Conservation (phyloP, 1,284 basidiomycete species). For the Ganoderma leucocontextum region DNA sequence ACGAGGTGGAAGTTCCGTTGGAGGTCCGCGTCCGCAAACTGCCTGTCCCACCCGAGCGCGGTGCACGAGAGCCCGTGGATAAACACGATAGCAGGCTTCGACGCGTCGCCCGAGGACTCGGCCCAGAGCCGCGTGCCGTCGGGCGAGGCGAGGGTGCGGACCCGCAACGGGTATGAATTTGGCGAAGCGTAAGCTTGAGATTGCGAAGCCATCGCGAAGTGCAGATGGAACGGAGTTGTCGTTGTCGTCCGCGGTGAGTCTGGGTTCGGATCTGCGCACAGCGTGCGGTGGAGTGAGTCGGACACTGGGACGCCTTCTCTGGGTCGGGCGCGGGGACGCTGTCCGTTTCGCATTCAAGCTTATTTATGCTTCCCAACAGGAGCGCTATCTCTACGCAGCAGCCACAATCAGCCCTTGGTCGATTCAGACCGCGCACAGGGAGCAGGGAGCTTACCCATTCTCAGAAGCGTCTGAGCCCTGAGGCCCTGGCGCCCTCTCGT, state of each 20-base stretch:
- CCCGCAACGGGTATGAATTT: conserved; percentile 15
- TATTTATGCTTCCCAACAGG: conserved; percentile 16
- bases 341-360: conserved; percentile 15
- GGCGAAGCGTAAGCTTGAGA: background rate
- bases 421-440: background rate
- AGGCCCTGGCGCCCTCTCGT: background rate
- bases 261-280: background rate
- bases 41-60: conserved; percentile 46
- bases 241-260: background rate
- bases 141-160: conserved; percentile 35
- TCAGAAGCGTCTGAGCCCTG: background rate
- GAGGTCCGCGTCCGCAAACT: conserved; percentile 46
- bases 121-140: conserved; percentile 44
- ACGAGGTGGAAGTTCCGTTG: conserved; percentile 45
- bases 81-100: conserved; percentile 50
- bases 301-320: conserved; percentile 1
- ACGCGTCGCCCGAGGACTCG: conserved; percentile 47
- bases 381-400: background rate
- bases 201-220: conserved; percentile 1
- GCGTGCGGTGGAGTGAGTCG: too few species aligned
- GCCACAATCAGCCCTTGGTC: background rate
- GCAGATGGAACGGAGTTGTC: background rate
- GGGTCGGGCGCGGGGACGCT: background rate
- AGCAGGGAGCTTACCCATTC: background rate
- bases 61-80: conserved; percentile 51